Percentiles rank a stretch among this genome's conserved stretches.
phyloP scores from a whole-genome alignment of 768 basidiomycete genomes.

The Kwoniella heveanensis region DNA sequence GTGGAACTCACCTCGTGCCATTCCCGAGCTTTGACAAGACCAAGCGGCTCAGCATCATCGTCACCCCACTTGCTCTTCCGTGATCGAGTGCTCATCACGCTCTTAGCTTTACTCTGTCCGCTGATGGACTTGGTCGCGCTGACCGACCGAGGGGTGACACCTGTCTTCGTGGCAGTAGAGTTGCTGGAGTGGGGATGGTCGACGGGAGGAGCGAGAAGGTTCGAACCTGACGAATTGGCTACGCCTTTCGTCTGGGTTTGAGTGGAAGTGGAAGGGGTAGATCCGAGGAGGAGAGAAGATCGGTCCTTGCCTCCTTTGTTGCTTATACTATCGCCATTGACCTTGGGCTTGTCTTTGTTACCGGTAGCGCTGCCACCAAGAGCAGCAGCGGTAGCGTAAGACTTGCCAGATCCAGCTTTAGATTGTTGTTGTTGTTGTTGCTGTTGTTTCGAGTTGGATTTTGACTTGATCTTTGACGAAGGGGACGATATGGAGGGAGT shows the following conservation, averaged over 20 bases:
- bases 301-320: neutral
- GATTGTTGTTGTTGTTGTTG: neutral
- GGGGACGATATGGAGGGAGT: conserved; percentile 60
- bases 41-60: conserved; percentile 61
- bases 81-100: conserved; percentile 39
- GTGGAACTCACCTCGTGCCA: conserved; percentile 44
- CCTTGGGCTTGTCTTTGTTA: conserved; percentile 5
- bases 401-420: conserved; percentile 6
- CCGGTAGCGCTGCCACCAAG: neutral
- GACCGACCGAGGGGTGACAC: conserved; percentile 42
- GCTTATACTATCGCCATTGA: neutral
- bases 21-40: conserved; percentile 34
- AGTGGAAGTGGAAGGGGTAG: neutral
- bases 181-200: neutral
- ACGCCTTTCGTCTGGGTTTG: neutral
- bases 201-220: neutral
- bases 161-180: neutral
- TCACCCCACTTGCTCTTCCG: conserved; percentile 50
- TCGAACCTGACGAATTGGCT: neutral
- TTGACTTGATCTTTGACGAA: conserved; percentile 56
- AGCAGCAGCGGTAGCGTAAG: conserved; percentile 1
- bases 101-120: conserved; percentile 32
- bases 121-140: conserved; percentile 17
- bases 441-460: conserved; percentile 22
- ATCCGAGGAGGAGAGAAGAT: neutral